Evolutionary conservation across 2,329 filamentous ascomycete species (phyloP).

Genomic region (Berkeleyomyces rouxiae): DNA sequence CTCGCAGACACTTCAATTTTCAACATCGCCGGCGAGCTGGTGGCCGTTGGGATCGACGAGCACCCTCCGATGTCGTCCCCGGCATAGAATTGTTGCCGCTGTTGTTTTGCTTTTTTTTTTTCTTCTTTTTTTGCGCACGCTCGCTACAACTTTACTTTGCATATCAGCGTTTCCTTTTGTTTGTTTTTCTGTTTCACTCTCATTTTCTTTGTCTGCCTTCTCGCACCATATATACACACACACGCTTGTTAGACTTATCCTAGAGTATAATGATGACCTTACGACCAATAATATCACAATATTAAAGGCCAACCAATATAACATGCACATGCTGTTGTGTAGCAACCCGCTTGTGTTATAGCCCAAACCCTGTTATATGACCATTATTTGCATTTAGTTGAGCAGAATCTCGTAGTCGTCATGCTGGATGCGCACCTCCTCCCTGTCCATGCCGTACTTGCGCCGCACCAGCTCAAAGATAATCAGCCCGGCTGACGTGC

Average conservation of each 20-base stretch:
- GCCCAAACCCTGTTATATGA: neutral
- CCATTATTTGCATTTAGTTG: conserved; percentile 19
- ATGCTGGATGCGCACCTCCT: conserved; percentile 46
- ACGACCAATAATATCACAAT: neutral
- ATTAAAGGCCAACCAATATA: neutral
- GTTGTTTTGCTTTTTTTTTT: neutral
- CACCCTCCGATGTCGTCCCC: conserved; percentile 1
- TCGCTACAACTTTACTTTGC: neutral
- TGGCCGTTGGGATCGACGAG: conserved; percentile 3
- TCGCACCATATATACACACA: neutral
- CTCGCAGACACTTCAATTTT: conserved; percentile 4
- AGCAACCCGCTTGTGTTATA: neutral
- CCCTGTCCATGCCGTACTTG: conserved; percentile 49
- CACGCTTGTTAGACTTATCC: neutral
- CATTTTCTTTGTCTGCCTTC: neutral
- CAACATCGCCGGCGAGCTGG: conserved; percentile 7
- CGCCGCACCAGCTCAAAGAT: conserved; percentile 62
- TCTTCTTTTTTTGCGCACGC: neutral
- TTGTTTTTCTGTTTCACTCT: neutral
- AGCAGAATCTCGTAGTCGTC: conserved; percentile 59
- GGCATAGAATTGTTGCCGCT: neutral
- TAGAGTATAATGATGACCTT: conserved; percentile 1
- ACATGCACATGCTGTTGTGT: neutral
- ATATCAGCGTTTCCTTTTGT: neutral
- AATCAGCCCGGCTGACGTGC: conserved; percentile 59